phyloP scores from a whole-genome alignment of 768 basidiomycete species.

The Tephrocybe rancida region DNA sequence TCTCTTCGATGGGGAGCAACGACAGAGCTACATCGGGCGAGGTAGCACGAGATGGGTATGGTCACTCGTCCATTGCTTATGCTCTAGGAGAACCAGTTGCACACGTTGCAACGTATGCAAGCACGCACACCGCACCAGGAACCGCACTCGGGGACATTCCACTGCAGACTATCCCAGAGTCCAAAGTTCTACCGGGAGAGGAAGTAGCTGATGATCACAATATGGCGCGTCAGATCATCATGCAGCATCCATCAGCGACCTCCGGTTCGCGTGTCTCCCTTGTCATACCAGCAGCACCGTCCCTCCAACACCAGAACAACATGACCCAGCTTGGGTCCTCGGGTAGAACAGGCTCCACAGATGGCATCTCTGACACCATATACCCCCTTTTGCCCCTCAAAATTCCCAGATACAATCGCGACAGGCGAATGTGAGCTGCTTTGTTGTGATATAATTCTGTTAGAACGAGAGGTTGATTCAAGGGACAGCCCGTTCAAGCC shows the following conservation, averaged over 20 bases:
- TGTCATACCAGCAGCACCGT: background rate
- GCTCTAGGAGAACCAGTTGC: background rate
- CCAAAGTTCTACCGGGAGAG: background rate
- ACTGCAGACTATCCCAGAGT: background rate
- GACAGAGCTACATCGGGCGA: no score
- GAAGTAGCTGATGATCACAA: background rate
- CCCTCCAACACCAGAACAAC: background rate
- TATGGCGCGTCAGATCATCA: background rate
- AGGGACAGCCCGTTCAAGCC: background rate
- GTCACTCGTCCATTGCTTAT: no score
- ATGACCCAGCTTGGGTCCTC: background rate
- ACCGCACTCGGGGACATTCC: background rate
- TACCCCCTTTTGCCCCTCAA: conserved; percentile 15
- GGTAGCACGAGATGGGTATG: no score
- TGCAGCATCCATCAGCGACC: background rate
- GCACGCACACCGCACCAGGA: background rate
- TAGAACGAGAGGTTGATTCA: background rate
- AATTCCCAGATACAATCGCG: background rate
- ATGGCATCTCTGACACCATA: conserved; percentile 8
- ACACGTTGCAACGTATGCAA: background rate
- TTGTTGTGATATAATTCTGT: background rate
- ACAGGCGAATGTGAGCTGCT: background rate
- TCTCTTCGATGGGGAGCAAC: no score
- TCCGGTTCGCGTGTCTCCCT: background rate
- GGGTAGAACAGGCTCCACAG: background rate